Percentiles rank a stretch among this genome's conserved stretches.
phyloP scores from a whole-genome alignment of 306 rosid species.

The Benincasa hispida region DNA sequence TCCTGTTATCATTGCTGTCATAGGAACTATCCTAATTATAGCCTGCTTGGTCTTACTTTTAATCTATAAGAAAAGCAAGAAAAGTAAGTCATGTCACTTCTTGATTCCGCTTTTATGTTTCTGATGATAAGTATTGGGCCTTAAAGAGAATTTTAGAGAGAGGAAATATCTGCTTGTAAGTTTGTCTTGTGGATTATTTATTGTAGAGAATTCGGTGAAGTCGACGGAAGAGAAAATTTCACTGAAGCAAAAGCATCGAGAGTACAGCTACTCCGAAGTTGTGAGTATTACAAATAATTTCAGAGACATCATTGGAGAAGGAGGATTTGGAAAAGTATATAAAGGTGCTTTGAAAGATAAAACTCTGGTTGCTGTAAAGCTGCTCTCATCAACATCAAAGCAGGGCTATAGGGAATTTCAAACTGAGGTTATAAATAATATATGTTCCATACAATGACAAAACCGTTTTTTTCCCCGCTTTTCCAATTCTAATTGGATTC shows the following conservation, averaged over 20 bases:
- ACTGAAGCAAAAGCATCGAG: conserved; percentile 3
- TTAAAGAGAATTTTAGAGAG: too few species aligned
- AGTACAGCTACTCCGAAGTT: conserved; percentile 14
- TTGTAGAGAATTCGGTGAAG: neutral
- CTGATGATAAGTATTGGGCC: too few species aligned
- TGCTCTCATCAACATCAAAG: conserved; percentile 18
- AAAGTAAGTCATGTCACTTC: neutral
- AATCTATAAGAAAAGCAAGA: neutral
- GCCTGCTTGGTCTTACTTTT: neutral
- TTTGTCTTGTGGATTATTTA: neutral
- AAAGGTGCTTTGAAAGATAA: conserved; percentile 10
- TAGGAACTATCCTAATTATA: neutral
- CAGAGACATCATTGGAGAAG: conserved; percentile 15
- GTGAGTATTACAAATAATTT: conserved; percentile 19
- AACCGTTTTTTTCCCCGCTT: neutral
- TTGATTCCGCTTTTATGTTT: too few species aligned
- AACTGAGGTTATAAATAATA: conserved; percentile 11
- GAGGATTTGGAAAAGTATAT: conserved; percentile 38
- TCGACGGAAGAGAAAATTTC: neutral
- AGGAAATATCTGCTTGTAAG: too few species aligned
- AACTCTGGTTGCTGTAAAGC: conserved; percentile 22
- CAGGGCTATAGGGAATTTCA: conserved; percentile 24
- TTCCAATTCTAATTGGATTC: too few species aligned
- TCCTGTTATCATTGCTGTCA: conserved; percentile 13
- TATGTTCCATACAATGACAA: neutral